These are phyloP conservation scores for Diaporthe longicolla DNA, from an alignment of 2,329 filamentous ascomycete species.

Conservation along the genomic window DNA sequence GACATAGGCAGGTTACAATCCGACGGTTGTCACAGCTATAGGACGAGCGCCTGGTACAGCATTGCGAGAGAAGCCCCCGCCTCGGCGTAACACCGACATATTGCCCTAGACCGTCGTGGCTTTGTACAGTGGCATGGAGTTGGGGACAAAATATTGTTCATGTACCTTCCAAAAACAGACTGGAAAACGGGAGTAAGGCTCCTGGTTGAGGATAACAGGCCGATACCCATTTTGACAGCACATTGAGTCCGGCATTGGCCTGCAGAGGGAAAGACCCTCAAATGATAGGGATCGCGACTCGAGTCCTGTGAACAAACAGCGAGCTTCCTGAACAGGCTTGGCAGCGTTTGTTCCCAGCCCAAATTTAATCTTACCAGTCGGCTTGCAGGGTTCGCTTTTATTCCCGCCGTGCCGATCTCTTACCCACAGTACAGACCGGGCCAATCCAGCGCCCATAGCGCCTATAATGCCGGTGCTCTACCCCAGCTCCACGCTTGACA, in stretches of 20 bases:
- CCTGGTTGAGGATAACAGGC: neutral
- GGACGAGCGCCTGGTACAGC: neutral
- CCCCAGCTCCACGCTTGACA: neutral
- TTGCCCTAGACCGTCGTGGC: neutral
- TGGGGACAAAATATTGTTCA: neutral
- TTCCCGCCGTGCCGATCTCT: neutral
- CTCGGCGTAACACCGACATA: neutral
- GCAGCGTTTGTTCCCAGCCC: neutral
- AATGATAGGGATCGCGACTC: neutral
- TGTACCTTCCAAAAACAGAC: slow-evolving; percentile 4
- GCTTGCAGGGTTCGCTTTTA: neutral
- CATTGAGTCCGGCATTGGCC: neutral
- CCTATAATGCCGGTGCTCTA: neutral
- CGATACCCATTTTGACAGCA: neutral
- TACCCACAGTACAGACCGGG: neutral
- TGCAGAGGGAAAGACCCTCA: neutral
- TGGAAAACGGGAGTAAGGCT: neutral
- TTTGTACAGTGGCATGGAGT: neutral
- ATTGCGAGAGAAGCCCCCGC: neutral
- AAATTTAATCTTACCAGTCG: neutral
- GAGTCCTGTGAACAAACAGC: neutral
- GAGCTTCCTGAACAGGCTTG: slow-evolving; percentile 28
- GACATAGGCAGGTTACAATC: slow-evolving; percentile 14
- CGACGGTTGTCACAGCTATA: neutral
- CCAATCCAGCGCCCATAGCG: neutral